phyloP scores from a whole-genome alignment of 2,329 filamentous ascomycete species.

The Aspergillus sp. region DNA sequence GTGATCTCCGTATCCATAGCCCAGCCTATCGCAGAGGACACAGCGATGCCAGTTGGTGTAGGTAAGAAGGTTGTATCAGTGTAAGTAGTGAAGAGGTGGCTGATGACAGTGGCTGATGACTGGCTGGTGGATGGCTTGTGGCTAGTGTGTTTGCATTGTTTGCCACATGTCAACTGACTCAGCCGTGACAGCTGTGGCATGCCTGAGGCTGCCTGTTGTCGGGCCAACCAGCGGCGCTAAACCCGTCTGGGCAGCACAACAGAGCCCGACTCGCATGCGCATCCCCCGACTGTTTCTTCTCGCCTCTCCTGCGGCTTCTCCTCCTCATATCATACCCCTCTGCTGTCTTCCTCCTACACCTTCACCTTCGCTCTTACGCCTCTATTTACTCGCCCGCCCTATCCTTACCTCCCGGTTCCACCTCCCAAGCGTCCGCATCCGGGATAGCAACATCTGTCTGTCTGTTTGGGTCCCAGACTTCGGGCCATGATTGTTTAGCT shows the following conservation, averaged over 20 bases:
- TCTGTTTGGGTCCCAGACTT: slow-evolving; percentile 7
- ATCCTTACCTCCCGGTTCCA: slow-evolving; percentile 3
- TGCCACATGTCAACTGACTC: no score
- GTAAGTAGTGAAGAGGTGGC: no score
- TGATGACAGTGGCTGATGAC: no score
- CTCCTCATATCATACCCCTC: slow-evolving; percentile 6
- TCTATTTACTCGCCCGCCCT: slow-evolving; percentile 18
- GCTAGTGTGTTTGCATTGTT: no score
- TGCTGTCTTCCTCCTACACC: slow-evolving; percentile 6
- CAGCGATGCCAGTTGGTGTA: no score
- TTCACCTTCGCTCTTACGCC: slow-evolving; percentile 3
- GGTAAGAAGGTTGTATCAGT: no score
- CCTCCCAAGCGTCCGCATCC: slow-evolving; percentile 4
- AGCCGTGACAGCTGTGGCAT: no score
- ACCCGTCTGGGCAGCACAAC: slow-evolving; percentile 26
- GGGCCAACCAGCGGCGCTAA: slow-evolving; percentile 29
- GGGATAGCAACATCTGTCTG: slow-evolving; percentile 3
- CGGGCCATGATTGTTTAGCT: slow-evolving; percentile 23
- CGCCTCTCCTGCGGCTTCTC: slow-evolving; percentile 4
- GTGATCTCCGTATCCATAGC: no score
- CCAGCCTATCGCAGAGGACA: no score
- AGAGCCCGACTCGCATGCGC: slow-evolving; percentile 20
- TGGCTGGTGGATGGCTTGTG: no score
- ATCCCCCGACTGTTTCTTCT: slow-evolving; percentile 11
- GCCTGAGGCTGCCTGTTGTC: slow-evolving; percentile 29